These are phyloP conservation scores for Globisporangium viniferum DNA, from an alignment of 352 stramenopile genomes.

Conservation along the genomic window DNA sequence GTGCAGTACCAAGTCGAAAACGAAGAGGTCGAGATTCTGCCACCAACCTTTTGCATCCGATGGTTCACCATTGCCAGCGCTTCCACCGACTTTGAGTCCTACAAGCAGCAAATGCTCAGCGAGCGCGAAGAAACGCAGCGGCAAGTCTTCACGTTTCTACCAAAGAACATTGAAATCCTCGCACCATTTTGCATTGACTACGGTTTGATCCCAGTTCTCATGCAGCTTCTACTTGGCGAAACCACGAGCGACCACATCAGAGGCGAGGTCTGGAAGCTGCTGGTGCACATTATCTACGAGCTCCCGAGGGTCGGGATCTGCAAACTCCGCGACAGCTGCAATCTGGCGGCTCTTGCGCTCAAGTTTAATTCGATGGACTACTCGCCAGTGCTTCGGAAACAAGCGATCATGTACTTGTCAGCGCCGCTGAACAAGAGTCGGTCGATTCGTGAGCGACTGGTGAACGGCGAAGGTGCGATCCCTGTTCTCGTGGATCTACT, in stretches of 20 bases:
- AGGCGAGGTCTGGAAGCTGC: constrained; percentile 3
- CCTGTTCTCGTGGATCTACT: constrained; percentile 1
- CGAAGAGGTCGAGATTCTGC: not conserved
- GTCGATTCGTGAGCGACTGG: constrained; percentile 1
- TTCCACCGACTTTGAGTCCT: constrained; percentile 2
- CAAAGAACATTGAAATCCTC: constrained; percentile 7
- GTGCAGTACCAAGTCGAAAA: constrained; percentile 4
- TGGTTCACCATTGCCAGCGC: not conserved
- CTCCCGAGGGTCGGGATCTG: not conserved
- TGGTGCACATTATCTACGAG: constrained; percentile 12
- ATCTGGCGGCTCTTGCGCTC: constrained; percentile 1
- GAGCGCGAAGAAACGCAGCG: not conserved
- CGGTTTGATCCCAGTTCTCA: constrained; percentile 1
- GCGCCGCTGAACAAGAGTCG: constrained; percentile 9
- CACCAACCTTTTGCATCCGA: not conserved
- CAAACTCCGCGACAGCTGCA: constrained; percentile 1
- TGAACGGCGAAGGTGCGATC: constrained; percentile 7
- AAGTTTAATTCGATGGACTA: not conserved
- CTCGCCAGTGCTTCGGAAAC: not conserved
- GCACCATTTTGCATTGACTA: constrained; percentile 9
- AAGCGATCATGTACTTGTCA: constrained; percentile 8
- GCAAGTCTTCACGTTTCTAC: constrained; percentile 1
- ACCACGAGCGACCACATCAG: constrained; percentile 3
- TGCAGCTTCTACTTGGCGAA: not conserved
- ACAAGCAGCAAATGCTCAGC: not conserved